Evolutionary conservation across 2,329 filamentous ascomycete species (phyloP).

Genomic region (Ophiostoma sp.): DNA sequence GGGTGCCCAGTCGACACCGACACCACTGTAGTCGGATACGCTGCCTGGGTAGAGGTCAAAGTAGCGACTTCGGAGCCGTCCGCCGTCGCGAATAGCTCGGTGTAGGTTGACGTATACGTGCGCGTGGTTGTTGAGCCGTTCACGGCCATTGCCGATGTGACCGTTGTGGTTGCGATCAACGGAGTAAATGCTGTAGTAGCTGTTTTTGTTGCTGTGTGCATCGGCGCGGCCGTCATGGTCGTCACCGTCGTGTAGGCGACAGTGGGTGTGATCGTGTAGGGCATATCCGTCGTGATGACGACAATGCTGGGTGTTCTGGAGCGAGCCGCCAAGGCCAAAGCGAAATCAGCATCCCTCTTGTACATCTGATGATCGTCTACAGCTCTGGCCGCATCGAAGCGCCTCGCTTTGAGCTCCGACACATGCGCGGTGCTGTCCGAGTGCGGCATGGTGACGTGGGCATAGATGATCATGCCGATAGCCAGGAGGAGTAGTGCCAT

Average conservation of each 20-base stretch:
- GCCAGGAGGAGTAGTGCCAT: constrained; percentile 30
- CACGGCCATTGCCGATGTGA: background rate
- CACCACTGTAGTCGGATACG: background rate
- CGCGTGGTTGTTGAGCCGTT: background rate
- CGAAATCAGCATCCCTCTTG: background rate
- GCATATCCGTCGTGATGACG: constrained; percentile 16
- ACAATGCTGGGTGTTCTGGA: background rate
- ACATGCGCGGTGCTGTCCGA: constrained; percentile 28
- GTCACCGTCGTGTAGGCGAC: background rate
- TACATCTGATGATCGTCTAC: background rate
- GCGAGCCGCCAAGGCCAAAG: background rate
- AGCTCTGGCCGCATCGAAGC: background rate
- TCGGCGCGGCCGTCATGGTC: background rate
- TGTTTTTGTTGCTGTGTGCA: background rate
- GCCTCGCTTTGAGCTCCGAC: constrained; percentile 5
- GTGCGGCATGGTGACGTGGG: constrained; percentile 32
- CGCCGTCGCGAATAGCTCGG: background rate
- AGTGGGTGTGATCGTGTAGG: constrained; percentile 18
- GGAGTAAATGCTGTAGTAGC: background rate
- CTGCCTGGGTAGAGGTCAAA: background rate
- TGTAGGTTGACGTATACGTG: background rate
- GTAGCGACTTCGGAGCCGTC: background rate
- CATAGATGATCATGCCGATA: constrained; percentile 33
- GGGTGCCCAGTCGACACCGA: constrained; percentile 15
- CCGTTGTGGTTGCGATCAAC: background rate